phyloP scores from a whole-genome alignment of 73 alveolate genomes.

The Uronychia binucleata region DNA sequence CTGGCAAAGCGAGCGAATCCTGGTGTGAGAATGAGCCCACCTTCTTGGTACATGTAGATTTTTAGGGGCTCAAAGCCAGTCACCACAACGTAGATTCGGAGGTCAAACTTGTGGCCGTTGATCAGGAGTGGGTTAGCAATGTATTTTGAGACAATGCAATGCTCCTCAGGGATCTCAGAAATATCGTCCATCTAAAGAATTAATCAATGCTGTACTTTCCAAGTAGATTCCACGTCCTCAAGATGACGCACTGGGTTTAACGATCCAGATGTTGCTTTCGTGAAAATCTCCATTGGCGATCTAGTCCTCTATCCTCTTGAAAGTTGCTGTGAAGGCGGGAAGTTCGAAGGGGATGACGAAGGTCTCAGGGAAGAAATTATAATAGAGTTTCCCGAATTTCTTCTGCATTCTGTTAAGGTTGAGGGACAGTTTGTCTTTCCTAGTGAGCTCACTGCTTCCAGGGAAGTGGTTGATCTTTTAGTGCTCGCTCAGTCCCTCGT shows the following conservation, averaged over 20 bases:
- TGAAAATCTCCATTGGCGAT: slow-evolving; percentile 62
- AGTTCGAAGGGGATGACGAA: slow-evolving; percentile 85
- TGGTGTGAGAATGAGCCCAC: slow-evolving; percentile 80
- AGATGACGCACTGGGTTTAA: slow-evolving; percentile 77
- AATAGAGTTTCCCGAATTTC: slow-evolving; percentile 65
- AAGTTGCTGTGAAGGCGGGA: slow-evolving; percentile 73
- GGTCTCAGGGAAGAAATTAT: slow-evolving; percentile 82
- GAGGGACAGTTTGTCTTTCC: slow-evolving; percentile 82
- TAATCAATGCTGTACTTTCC: no score
- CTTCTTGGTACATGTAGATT: slow-evolving; percentile 81
- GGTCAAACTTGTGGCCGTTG: slow-evolving; percentile 59
- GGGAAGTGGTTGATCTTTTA: slow-evolving; percentile 89
- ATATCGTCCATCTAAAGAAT: slow-evolving; percentile 66
- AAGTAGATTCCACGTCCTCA: slow-evolving; percentile 83
- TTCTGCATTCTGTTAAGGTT: slow-evolving; percentile 77
- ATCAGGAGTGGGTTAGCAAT: slow-evolving; percentile 47
- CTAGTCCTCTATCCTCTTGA: slow-evolving; percentile 50
- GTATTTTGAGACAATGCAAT: slow-evolving; percentile 52
- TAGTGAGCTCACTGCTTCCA: slow-evolving; percentile 75
- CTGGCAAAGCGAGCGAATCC: slow-evolving; percentile 88
- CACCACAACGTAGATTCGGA: slow-evolving; percentile 56
- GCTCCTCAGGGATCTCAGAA: slow-evolving; percentile 67
- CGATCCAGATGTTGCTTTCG: slow-evolving; percentile 80
- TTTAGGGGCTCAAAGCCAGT: slow-evolving; percentile 77
- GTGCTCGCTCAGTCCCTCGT: slow-evolving; percentile 80